These are phyloP conservation scores for Raddia guianensis DNA, from an alignment of 176 grass and related monocot species.

Conservation along the genomic window DNA sequence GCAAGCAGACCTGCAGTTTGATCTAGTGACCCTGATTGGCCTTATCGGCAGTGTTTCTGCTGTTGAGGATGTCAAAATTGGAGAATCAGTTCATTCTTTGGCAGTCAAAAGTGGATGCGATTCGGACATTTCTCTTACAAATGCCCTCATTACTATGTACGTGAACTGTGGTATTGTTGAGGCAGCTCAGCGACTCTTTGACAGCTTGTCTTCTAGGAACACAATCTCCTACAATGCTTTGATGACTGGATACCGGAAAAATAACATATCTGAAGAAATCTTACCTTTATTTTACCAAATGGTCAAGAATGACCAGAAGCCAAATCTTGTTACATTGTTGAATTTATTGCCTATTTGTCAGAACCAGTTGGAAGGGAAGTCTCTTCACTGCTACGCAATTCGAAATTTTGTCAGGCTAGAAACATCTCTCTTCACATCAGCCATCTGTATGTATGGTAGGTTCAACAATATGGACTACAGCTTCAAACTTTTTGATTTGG, in stretches of 20 bases:
- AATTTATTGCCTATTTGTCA: conserved; percentile 63
- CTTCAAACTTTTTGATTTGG: conserved; percentile 47
- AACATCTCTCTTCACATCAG: conserved; percentile 51
- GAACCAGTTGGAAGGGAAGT: conserved; percentile 57
- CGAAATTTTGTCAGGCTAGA: conserved; percentile 53
- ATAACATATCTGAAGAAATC: conserved; percentile 43
- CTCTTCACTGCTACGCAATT: conserved; percentile 58
- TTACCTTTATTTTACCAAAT: conserved; percentile 58
- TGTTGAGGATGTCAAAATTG: conserved; percentile 33
- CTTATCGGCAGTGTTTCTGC: conserved; percentile 47
- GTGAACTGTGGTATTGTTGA: conserved; percentile 58
- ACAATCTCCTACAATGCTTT: conserved; percentile 63
- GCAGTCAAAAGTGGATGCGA: conserved; percentile 63
- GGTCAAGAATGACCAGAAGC: conserved; percentile 42
- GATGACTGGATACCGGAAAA: conserved; percentile 75
- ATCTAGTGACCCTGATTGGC: conserved; percentile 67
- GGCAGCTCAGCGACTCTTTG: conserved; percentile 52
- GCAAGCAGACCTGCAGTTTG: conserved; percentile 46
- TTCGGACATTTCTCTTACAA: conserved; percentile 58
- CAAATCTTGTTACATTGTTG: conserved; percentile 60
- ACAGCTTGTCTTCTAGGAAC: conserved; percentile 39
- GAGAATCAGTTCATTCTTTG: conserved; percentile 56
- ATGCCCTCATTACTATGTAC: conserved; percentile 81
- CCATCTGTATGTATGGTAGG: conserved; percentile 67
- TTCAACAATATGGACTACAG: conserved; percentile 64